Evolutionary conservation across 2,329 filamentous ascomycete genomes (phyloP), one percentile per base, ranked within the genome.

Genomic region (Mycosphaerella sp.): DNA sequence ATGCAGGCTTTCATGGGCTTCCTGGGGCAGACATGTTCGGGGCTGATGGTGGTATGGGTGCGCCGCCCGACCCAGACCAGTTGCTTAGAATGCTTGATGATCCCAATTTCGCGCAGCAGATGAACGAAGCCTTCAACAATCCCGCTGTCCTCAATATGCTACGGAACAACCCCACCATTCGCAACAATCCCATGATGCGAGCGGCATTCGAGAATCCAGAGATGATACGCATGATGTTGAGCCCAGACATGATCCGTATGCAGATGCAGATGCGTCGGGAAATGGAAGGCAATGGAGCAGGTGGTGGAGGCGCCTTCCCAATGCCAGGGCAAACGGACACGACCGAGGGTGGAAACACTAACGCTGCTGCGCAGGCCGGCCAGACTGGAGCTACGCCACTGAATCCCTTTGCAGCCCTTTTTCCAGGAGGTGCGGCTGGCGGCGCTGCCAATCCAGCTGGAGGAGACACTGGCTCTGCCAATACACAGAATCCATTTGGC

Each of bases 51-150:
- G 91, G 91, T 54, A 96, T 96, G 89, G 89, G 89, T 32, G 86
- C 90, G 30, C 89, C 89, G 30, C 89, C 80, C 66, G 81, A 82
- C 66, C 81, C 89, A 54, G 90, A 96, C 52, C 79, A 86, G 52
- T 81, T 98, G 68, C 80, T 89, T 50, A 79, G 83, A 58, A 86
- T 96, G 81, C 83, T 98, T 63, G 83, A 87, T 56, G 89, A 97
- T 66, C 93, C 93, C 17, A 85, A 88, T 65, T 84, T 95, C 50
- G 82, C 87, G 57, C 85, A 89, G 59, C 84, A 85, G 49, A 87
- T 98, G 81, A 95, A 93, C 70, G 91, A 96, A 71, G 89, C 90
- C 32, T 85, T 98, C 68, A 87, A 90, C 70, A 97, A 97, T 71
- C 91, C 93, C n/a, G 81, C 84, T 14, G 86, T 98, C 62, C 80